Evolutionary conservation across 108 stramenopile genomes (phyloP), one percentile per base, ranked within the genome.

Genomic region (Asterionellopsis glacialis): DNA sequence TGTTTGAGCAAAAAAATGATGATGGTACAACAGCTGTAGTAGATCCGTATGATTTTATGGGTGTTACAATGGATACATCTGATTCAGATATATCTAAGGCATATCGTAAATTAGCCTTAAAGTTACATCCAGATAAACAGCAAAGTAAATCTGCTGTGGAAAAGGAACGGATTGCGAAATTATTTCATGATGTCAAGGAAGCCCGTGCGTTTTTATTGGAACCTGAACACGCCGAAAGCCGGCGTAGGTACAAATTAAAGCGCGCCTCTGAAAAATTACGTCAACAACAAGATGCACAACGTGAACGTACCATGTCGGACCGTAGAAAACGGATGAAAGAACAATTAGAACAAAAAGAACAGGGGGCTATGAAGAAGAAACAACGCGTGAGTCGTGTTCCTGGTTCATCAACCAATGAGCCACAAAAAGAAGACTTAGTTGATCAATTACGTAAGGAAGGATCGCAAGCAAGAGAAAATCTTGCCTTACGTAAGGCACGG

Each of bases 81-180:
- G 53, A 61, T 6, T 54, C 79, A 15, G 85, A 87, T 21, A 79
- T 92, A 42, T 84, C 72, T 65, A 91, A 86, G 69, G 85, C 87
- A 11, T 91, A 78, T 59, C 78, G 83, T n/a, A 88, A 84, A 56
- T 69, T 91, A 12, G 83, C 87, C 39, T 64, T 98, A 22, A 91
- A 95, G 61, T 79, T 86, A 45, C 97, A 98, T 61, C 97, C 97
- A 25, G 97, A 98, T 78, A 97, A 97, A 67, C 94, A 94, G 59
- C 58, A 55, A 0, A 57, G 69, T 42, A 61, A 70, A 6, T 39
- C 45, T 3, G 72, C 61, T 57, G 43, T 55, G n/a, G 77, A 77
- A 16, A 64, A 48, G 47, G 47, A 61, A 47, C 18, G 23, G 38
- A 51, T 51, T 12, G 70, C 62, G 27, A 21, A 66, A 45, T n/a